Percentiles rank a stretch among this genome's conserved stretches.
phyloP scores from a whole-genome alignment of 306 rosid species.

The Quercus alba region DNA sequence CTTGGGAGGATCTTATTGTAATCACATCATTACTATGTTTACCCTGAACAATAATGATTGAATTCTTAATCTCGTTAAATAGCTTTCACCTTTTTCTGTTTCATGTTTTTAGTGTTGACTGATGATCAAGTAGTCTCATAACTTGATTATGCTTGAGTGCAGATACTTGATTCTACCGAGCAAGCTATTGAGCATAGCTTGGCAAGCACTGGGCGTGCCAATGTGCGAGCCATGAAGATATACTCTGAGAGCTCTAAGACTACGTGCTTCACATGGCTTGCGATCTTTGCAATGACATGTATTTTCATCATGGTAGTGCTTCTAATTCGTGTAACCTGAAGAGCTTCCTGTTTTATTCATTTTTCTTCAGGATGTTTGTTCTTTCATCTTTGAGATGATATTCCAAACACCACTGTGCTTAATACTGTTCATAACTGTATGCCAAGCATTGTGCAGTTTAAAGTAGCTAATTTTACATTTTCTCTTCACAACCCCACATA shows the following conservation, averaged over 20 bases:
- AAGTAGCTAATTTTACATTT: neutral
- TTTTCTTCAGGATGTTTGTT: neutral
- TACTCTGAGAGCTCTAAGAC: slow-evolving; percentile 75
- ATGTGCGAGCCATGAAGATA: slow-evolving; percentile 54
- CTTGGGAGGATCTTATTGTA: no score
- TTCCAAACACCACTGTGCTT: neutral
- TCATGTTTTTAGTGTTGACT: neutral
- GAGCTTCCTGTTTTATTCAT: neutral
- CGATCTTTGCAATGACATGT: slow-evolving; percentile 62
- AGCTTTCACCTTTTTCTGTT: neutral
- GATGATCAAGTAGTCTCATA: neutral
- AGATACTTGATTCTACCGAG: slow-evolving; percentile 89
- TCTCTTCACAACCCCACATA: neutral
- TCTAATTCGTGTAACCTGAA: slow-evolving; percentile 71
- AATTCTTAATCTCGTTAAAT: neutral
- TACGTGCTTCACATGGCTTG: slow-evolving; percentile 79
- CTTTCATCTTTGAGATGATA: neutral
- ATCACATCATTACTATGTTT: no score
- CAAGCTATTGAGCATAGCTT: slow-evolving; percentile 79
- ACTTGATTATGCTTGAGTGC: slow-evolving; percentile 28
- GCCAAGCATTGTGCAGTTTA: neutral
- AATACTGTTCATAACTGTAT: neutral
- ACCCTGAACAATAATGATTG: neutral
- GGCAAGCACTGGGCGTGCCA: slow-evolving; percentile 89
- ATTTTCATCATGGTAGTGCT: slow-evolving; percentile 87